A percentile compares a stretch with the other conserved stretches of the same genome.
Conservation (phyloP, 2,329 filamentous ascomycete species). For the Hypoxylon rubiginosum region DNA sequence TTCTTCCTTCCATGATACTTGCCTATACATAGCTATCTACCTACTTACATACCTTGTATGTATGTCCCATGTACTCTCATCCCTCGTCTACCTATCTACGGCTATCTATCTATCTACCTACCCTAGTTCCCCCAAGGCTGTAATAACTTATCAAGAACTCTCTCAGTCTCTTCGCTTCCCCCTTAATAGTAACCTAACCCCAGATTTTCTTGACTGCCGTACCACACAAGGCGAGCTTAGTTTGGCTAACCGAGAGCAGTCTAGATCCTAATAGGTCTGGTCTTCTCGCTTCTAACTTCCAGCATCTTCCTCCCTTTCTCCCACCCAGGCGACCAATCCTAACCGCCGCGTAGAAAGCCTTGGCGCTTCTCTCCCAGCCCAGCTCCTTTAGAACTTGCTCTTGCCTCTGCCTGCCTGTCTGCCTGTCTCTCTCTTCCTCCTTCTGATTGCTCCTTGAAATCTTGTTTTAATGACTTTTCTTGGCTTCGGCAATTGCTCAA, state of each 20-base stretch:
- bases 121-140: background rate
- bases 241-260: slow-evolving; percentile 25
- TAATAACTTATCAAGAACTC: slow-evolving; percentile 6
- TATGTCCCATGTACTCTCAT: slow-evolving; percentile 1
- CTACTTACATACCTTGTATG: background rate
- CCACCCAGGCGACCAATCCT: slow-evolving; percentile 18
- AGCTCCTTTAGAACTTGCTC: background rate
- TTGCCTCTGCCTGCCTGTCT: background rate
- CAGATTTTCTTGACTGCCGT: slow-evolving; percentile 34
- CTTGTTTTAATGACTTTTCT: slow-evolving; percentile 25
- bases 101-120: slow-evolving; percentile 1
- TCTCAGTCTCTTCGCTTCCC: background rate
- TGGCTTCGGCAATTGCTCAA: slow-evolving; percentile 39
- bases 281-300: slow-evolving; percentile 7
- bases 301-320: slow-evolving; percentile 21
- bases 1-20: background rate
- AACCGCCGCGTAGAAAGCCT: slow-evolving; percentile 5
- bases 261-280: slow-evolving; percentile 28
- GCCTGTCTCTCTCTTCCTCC: background rate
- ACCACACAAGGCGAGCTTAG: slow-evolving; percentile 15
- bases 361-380: slow-evolving; percentile 13
- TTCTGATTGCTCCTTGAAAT: slow-evolving; percentile 8
- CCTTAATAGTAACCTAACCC: slow-evolving; percentile 27
- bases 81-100: background rate
- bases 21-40: background rate